Evolutionary conservation across 164 flowering plant genomes (phyloP).

Genomic region (Protea cynaroides): DNA sequence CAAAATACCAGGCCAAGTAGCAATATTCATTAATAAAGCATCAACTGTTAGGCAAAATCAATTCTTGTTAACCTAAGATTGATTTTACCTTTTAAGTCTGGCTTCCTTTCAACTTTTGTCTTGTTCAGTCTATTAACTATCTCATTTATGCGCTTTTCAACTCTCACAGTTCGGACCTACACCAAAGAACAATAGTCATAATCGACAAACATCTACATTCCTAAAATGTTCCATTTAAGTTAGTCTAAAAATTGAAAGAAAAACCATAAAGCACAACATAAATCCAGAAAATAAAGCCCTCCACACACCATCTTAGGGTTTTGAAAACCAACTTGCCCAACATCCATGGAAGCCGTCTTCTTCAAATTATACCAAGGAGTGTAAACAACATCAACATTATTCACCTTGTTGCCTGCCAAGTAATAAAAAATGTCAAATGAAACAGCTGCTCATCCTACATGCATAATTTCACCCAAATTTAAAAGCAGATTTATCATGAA

Average conservation of each 20-base stretch:
- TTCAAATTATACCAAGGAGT: conserved; percentile 96
- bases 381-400: conserved; percentile 92
- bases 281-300: neutral
- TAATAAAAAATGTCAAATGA: neutral
- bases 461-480: neutral
- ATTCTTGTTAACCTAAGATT: neutral
- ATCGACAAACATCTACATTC: neutral
- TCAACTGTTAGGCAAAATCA: neutral
- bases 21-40: neutral
- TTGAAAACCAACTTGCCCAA: conserved; percentile 99
- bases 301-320: conserved; percentile 69
- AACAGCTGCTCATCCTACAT: neutral
- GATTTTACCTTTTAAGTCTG: conserved; percentile 76
- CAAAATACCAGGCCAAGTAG: neutral
- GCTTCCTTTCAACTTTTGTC: conserved; percentile 84
- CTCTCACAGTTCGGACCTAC: conserved; percentile 90
- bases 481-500: too few species aligned
- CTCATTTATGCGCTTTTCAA: conserved; percentile 94
- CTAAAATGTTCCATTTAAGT: conserved; percentile 1
- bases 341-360: conserved; percentile 98
- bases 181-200: conserved; percentile 2
- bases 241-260: neutral
- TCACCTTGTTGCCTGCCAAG: conserved; percentile 88
- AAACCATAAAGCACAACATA: neutral
- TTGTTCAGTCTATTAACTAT: conserved; percentile 86